Evolutionary conservation across 192 early-diverging fungal species (phyloP), one percentile per base, ranked within the genome.

Genomic region (Entomortierella chlamydospora): DNA sequence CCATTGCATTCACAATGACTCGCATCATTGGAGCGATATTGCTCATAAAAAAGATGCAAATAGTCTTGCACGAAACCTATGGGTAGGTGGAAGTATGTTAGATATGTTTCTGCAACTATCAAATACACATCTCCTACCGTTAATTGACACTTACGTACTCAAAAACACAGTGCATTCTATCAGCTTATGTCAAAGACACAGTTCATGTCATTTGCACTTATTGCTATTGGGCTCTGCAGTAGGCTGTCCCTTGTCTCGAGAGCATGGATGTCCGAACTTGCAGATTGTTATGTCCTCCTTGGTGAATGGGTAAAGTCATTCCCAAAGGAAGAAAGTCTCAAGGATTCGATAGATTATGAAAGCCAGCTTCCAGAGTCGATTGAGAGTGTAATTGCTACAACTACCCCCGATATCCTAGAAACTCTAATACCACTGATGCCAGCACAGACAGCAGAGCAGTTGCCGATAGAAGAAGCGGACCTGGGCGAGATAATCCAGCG

Each of bases 131-230:
- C 18, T 20, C 17, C 15, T 4, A 29, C 4, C 33, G 23, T 55
- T 37, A 15, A 54, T 15, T 34, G 29, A 13, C 17, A n/a, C 8
- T 15, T 17, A 37, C 34, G 34, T 10, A 4, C 10, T 37, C 34
- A 10, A 10, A 37, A 37, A 37, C 18, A 39, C 61, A 84, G 83
- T 11, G 55, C 68, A 52, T 84, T 82, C 47, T 68, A 72, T 57
- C 61, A 68, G 10, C 67, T 86, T 42, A 55, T 84, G 51, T 70
- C 69, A 11, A 71, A 70, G 43, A 80, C 79, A 2, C 79, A 82
- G 62, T 86, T 86, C 65, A 86, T 86, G 83, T 25, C 83, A 5
- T 80, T 86, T 54, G 80, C 84, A 4, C 52, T 86, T 26, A 56
- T 70, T 15, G 49, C 68, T 1, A 79, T 79, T 50, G 76, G 76